phyloP scores from a whole-genome alignment of 2,329 filamentous ascomycete genomes.

The Hypoxylon sp. region DNA sequence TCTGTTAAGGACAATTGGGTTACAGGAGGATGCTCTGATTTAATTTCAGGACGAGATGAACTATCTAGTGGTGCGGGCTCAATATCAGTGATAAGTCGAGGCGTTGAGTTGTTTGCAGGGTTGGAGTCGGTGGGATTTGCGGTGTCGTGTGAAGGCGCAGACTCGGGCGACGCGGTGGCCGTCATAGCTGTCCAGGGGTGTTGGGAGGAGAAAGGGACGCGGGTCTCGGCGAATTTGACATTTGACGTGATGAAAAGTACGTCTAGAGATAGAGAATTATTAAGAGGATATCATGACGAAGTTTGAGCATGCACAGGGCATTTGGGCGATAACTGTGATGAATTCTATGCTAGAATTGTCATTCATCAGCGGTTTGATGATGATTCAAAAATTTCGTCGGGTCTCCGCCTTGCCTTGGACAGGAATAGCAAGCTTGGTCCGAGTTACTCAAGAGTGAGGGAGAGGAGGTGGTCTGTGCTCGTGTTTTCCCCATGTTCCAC shows the following conservation, averaged over 20 bases:
- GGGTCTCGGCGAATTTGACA: conserved; percentile 69
- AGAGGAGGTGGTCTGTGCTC: conserved; percentile 28
- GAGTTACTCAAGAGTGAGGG: conserved; percentile 28
- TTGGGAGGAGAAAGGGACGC: conserved; percentile 60
- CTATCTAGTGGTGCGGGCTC: conserved; percentile 16
- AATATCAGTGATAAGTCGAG: conserved; percentile 38
- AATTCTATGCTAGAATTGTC: conserved; percentile 58
- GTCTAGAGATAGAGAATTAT: conserved; percentile 65
- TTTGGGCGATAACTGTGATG: conserved; percentile 61
- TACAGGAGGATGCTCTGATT: conserved; percentile 25
- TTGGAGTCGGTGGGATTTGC: conserved; percentile 28
- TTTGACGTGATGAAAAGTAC: conserved; percentile 67
- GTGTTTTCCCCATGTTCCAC: conserved; percentile 12
- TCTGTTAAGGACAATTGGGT: conserved; percentile 24
- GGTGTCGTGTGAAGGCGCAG: conserved; percentile 56
- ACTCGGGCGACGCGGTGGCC: conserved; percentile 69
- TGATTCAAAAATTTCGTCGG: conserved; percentile 54
- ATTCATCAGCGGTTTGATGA: conserved; percentile 62
- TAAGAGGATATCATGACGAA: conserved; percentile 57
- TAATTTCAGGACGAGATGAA: conserved; percentile 41
- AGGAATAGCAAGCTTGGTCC: conserved; percentile 40
- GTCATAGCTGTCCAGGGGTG: conserved; percentile 66
- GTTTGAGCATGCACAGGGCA: conserved; percentile 68
- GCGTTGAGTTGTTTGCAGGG: conserved; percentile 44
- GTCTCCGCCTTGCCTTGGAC: conserved; percentile 42